Conservation (phyloP, 1,284 basidiomycete species). For the Apiotrichum veenhuisii region DNA sequence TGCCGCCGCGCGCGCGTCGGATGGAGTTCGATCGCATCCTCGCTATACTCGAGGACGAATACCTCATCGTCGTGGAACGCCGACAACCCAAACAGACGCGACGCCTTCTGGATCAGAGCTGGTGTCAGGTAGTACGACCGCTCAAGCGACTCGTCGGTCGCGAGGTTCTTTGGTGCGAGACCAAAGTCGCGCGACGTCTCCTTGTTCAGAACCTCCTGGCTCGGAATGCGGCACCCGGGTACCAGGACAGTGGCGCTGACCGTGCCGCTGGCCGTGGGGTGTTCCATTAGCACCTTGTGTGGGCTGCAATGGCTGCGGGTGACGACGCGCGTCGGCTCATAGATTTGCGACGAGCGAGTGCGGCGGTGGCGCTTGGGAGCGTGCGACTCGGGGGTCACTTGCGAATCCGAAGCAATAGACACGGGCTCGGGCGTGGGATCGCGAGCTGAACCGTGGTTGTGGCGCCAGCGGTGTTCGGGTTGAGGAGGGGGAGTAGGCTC, state of each 20-base stretch:
- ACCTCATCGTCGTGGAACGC: conserved; percentile 37
- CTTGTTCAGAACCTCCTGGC: not conserved
- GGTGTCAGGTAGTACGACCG: conserved; percentile 24
- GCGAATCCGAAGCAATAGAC: not conserved
- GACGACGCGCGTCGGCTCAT: not conserved
- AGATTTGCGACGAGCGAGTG: not conserved
- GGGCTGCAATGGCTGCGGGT: conserved; percentile 1
- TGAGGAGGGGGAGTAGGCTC: not conserved
- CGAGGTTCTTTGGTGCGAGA: not conserved
- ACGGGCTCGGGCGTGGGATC: not conserved
- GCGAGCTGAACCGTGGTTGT: not conserved
- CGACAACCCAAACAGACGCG: conserved; percentile 31
- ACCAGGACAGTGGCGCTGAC: conserved; percentile 1
- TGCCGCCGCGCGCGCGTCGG: not conserved
- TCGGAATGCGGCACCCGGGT: not conserved
- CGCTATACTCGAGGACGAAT: conserved; percentile 26
- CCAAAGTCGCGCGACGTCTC: not conserved
- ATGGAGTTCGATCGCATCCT: conserved; percentile 2
- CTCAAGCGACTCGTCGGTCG: conserved; percentile 12
- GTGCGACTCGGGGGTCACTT: not conserved
- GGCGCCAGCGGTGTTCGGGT: conserved; percentile 5
- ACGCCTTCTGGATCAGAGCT: conserved; percentile 26
- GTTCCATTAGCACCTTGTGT: conserved; percentile 9
- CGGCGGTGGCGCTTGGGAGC: not conserved
- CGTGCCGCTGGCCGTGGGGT: too few species aligned